Evolutionary conservation across 495 filamentous ascomycete genomes (phyloP).

Genomic region (Coniosporium apollinis): DNA sequence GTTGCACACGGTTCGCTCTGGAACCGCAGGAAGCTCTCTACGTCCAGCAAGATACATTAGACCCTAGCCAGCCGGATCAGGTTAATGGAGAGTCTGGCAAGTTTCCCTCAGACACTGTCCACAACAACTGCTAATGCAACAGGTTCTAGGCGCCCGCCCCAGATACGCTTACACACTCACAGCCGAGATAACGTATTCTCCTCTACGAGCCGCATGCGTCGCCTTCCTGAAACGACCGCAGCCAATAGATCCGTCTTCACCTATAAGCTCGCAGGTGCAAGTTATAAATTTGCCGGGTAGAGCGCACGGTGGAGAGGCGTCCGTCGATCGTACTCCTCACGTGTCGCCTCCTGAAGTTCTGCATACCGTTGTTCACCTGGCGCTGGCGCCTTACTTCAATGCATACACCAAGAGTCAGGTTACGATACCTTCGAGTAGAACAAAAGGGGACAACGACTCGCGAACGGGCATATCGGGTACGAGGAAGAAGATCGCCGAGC

Average conservation of each 20-base stretch:
- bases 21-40: conserved; percentile 80
- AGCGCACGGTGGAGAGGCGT: conserved; percentile 42
- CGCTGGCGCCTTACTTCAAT: conserved; percentile 87
- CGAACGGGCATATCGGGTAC: conserved; percentile 93
- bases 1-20: conserved; percentile 76
- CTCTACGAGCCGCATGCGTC: conserved; percentile 66
- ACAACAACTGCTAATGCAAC: conserved; percentile 14
- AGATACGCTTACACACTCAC: conserved; percentile 62
- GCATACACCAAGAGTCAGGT: conserved; percentile 78
- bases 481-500: conserved; percentile 86
- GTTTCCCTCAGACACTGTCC: conserved; percentile 5
- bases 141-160: conserved; percentile 18
- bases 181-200: conserved; percentile 60
- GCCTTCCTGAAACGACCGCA: conserved; percentile 78
- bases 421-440: conserved; percentile 43
- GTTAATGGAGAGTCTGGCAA: conserved; percentile 30
- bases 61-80: conserved; percentile 33
- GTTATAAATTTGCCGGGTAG: conserved; percentile 80
- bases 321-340: conserved; percentile 48
- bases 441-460: conserved; percentile 60
- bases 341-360: conserved; percentile 81
- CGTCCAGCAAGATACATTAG: conserved; percentile 64
- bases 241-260: conserved; percentile 63
- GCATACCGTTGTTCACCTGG: conserved; percentile 73
- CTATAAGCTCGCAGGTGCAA: conserved; percentile 72